These are phyloP conservation scores for Euryodendron excelsum DNA, from an alignment of 148 eudicot genomes.

Conservation along the genomic window DNA sequence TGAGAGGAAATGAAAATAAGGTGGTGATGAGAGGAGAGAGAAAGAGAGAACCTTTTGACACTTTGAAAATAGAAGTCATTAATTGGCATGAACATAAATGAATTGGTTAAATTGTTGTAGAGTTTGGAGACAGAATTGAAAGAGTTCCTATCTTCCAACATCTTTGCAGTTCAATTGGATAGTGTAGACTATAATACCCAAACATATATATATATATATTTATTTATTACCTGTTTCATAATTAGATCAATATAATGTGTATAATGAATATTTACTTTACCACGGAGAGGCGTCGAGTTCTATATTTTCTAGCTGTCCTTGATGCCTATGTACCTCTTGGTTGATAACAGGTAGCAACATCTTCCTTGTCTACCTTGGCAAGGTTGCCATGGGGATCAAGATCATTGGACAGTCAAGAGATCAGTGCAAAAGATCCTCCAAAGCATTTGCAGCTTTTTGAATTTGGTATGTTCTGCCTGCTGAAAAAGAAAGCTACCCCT, in stretches of 20 bases:
- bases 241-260: too few relatives aligned
- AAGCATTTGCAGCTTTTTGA: conserved; percentile 45
- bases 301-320: background rate
- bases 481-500: background rate
- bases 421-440: conserved; percentile 28
- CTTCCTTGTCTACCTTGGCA: conserved; percentile 46
- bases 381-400: conserved; percentile 57
- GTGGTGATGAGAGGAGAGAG: background rate
- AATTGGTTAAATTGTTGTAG: background rate
- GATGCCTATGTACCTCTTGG: conserved; percentile 7
- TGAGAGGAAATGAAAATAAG: background rate
- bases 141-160: background rate
- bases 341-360: conserved; percentile 38
- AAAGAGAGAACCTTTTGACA: background rate
- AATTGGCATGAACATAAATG: background rate
- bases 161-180: background rate
- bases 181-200: background rate
- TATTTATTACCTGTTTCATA: too few relatives aligned
- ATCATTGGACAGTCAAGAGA: conserved; percentile 25
- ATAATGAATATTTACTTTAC: background rate
- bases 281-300: background rate
- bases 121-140: background rate
- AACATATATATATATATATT: background rate
- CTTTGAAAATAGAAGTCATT: background rate
- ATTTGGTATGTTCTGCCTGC: conserved; percentile 36